Conservation (phyloP, 2,329 filamentous ascomycete species). For the Whalleya microplaca region DNA sequence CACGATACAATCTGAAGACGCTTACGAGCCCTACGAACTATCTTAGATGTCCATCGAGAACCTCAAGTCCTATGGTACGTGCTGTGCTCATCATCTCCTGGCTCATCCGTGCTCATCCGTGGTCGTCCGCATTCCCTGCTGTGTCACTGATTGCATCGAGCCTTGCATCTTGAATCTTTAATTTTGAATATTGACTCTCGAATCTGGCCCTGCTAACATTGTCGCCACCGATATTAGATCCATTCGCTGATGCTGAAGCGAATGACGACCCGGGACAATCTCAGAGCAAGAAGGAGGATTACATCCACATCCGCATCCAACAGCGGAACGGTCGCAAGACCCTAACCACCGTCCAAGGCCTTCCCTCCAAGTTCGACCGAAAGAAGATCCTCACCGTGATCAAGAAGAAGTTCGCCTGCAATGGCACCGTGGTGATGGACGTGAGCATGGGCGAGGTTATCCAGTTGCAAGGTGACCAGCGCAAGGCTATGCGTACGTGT, state of each 20-base stretch:
- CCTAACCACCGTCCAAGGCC: slow-evolving; percentile 97
- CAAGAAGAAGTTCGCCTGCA: slow-evolving; percentile 99
- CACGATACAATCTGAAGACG: background rate
- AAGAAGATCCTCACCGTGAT: slow-evolving; percentile 99
- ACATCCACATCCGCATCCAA: slow-evolving; percentile 99
- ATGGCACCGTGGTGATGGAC: slow-evolving; percentile 98
- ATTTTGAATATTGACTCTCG: background rate
- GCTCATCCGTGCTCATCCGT: background rate
- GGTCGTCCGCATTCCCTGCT: background rate
- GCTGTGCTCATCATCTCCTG: background rate
- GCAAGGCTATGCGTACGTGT: slow-evolving; percentile 76
- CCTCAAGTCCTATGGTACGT: slow-evolving; percentile 89
- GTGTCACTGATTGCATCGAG: no score
- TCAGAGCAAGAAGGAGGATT: slow-evolving; percentile 80
- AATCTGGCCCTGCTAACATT: background rate
- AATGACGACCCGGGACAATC: slow-evolving; percentile 97
- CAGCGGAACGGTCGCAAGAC: slow-evolving; percentile 99
- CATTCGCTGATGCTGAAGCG: slow-evolving; percentile 90
- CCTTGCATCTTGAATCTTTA: background rate
- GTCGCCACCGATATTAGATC: slow-evolving; percentile 63
- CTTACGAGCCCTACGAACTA: background rate
- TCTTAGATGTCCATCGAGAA: slow-evolving; percentile 88
- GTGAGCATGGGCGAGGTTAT: slow-evolving; percentile 98
- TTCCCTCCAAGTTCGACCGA: slow-evolving; percentile 97
- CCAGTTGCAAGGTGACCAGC: slow-evolving; percentile 98